phyloP scores from a whole-genome alignment of 768 basidiomycete genomes.

The Phylloporus arenicola region DNA sequence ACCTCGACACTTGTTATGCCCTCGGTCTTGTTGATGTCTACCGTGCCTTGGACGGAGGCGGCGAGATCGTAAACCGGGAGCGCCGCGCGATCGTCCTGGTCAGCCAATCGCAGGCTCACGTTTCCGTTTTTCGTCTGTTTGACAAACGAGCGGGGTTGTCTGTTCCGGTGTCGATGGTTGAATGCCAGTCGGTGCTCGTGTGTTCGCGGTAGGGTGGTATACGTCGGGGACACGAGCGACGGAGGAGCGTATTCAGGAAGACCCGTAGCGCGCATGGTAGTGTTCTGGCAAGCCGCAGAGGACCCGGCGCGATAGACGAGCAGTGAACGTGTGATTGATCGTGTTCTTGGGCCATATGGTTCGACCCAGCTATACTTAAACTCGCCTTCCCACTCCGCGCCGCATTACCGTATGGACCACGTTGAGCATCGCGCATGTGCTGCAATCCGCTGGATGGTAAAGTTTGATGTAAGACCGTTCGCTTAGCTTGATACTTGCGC shows the following conservation, averaged over 20 bases:
- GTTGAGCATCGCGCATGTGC: background rate
- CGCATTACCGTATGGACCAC: slow-evolving; percentile 10
- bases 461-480: background rate
- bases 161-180: slow-evolving; percentile 33
- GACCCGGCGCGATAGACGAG: background rate
- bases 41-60: slow-evolving; percentile 47
- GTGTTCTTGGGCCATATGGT: slow-evolving; percentile 26
- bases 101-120: slow-evolving; percentile 44
- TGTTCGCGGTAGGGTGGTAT: slow-evolving; percentile 49
- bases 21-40: slow-evolving; percentile 53
- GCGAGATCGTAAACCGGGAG: slow-evolving; percentile 57
- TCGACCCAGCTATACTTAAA: slow-evolving; percentile 29
- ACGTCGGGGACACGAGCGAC: slow-evolving; percentile 40
- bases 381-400: slow-evolving; percentile 30
- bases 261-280: slow-evolving; percentile 49
- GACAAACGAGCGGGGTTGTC: slow-evolving; percentile 46
- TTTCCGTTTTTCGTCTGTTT: slow-evolving; percentile 56
- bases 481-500: background rate
- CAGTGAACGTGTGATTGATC: slow-evolving; percentile 20
- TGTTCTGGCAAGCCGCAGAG: slow-evolving; percentile 15
- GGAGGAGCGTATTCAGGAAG: slow-evolving; percentile 48
- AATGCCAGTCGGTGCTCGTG: slow-evolving; percentile 52
- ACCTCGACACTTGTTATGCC: slow-evolving; percentile 58
- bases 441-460: background rate
- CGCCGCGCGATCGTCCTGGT: slow-evolving; percentile 45